Conservation (phyloP, 129 eudicot species). For the Mikania micrantha region DNA sequence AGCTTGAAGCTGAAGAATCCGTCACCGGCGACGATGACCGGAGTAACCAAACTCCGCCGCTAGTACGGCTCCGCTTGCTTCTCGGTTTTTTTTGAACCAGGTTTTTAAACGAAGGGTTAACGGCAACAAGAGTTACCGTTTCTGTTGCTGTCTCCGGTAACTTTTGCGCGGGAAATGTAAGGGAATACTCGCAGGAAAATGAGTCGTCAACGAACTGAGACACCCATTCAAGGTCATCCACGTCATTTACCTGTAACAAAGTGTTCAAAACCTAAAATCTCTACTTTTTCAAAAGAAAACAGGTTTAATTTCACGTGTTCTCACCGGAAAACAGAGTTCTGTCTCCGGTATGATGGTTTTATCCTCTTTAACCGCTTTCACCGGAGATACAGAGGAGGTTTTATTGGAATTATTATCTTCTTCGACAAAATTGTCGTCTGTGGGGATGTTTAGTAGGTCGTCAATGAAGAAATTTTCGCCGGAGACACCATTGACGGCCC, state of each 20-base stretch:
- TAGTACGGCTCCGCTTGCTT: conserved; percentile 54
- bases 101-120: conserved; percentile 19
- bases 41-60: conserved; percentile 53
- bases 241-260: conserved; percentile 47
- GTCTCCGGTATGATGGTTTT: conserved; percentile 16
- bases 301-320: neutral
- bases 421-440: conserved; percentile 19
- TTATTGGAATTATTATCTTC: conserved; percentile 6
- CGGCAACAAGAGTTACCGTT: conserved; percentile 17
- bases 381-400: conserved; percentile 7
- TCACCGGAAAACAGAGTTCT: conserved; percentile 45
- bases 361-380: neutral
- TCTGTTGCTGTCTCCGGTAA: conserved; percentile 21
- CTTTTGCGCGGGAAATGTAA: conserved; percentile 27
- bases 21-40: conserved; percentile 31
- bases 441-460: conserved; percentile 57
- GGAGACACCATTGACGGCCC: conserved; percentile 12
- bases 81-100: conserved; percentile 62
- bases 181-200: conserved; percentile 29
- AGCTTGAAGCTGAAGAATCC: conserved; percentile 40
- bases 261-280: neutral
- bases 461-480: conserved; percentile 53
- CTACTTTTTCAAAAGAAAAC: neutral
- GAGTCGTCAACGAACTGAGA: conserved; percentile 76
- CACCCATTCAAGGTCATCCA: conserved; percentile 65